Conservation (phyloP, 768 basidiomycete genomes). For the Crepidotus variabilis region DNA sequence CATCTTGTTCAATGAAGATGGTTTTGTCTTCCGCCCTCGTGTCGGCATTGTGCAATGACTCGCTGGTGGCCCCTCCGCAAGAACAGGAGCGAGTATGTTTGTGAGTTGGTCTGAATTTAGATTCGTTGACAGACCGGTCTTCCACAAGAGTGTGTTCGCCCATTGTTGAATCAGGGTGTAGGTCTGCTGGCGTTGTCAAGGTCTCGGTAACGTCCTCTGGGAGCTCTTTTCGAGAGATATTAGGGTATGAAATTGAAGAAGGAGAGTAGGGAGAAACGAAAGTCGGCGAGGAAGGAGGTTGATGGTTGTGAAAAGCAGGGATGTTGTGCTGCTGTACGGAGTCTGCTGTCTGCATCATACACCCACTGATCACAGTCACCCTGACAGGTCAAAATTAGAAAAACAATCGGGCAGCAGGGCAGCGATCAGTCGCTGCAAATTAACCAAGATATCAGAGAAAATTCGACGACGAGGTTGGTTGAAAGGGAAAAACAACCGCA, state of each 20-base stretch:
- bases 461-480: too few species aligned
- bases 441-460: too few species aligned
- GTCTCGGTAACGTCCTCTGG: slow-evolving; percentile 1
- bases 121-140: slow-evolving; percentile 1
- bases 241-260: slow-evolving; percentile 11
- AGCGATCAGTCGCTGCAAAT: too few species aligned
- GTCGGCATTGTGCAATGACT: background rate
- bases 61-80: background rate
- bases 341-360: background rate
- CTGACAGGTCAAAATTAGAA: background rate
- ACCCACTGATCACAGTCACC: background rate
- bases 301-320: background rate
- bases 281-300: background rate
- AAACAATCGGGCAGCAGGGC: too few species aligned
- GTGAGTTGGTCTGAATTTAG: background rate
- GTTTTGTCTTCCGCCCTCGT: slow-evolving; percentile 8
- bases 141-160: background rate
- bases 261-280: background rate
- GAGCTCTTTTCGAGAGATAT: background rate
- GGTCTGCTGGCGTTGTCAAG: background rate
- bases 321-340: background rate
- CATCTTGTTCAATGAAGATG: slow-evolving; percentile 15
- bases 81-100: background rate
- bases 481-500: too few species aligned
- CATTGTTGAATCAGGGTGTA: background rate